These are phyloP conservation scores for Paxillus ammoniavirescens DNA, from an alignment of 768 basidiomycete species.

Conservation along the genomic window DNA sequence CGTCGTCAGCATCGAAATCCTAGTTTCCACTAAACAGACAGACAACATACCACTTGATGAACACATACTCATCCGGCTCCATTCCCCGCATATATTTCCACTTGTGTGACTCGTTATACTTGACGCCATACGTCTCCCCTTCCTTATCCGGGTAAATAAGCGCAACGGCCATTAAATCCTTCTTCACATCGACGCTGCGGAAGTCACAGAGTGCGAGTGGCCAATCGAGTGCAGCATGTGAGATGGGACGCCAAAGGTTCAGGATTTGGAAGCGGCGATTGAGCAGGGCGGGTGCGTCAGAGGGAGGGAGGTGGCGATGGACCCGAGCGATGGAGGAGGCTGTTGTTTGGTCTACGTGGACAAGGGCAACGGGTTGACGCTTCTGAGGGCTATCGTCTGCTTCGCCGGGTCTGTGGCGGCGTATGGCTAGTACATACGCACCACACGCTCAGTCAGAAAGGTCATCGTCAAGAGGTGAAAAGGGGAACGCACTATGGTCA, in stretches of 20 bases:
- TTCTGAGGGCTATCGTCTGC: slow-evolving; percentile 35
- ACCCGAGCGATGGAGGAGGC: slow-evolving; percentile 41
- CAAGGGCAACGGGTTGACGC: slow-evolving; percentile 42
- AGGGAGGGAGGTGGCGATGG: slow-evolving; percentile 39
- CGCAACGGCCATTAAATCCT: slow-evolving; percentile 38
- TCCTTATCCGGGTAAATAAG: slow-evolving; percentile 42
- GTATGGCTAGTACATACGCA: slow-evolving; percentile 34
- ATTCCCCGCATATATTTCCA: slow-evolving; percentile 49
- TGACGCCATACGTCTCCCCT: slow-evolving; percentile 43
- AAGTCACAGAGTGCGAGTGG: slow-evolving; percentile 51
- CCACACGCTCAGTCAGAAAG: neutral
- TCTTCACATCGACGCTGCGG: slow-evolving; percentile 36
- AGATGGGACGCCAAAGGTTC: slow-evolving; percentile 55
- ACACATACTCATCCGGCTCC: slow-evolving; percentile 43
- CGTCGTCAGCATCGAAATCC: neutral
- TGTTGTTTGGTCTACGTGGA: slow-evolving; percentile 48
- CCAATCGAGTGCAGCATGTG: slow-evolving; percentile 43
- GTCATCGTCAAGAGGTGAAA: neutral
- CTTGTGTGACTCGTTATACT: slow-evolving; percentile 36
- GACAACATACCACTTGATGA: slow-evolving; percentile 46
- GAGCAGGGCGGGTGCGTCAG: slow-evolving; percentile 39
- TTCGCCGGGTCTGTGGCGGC: slow-evolving; percentile 39
- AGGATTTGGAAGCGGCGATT: slow-evolving; percentile 50
- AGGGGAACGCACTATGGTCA: slow-evolving; percentile 35
- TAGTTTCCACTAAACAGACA: neutral